Percentiles rank a stretch among this genome's conserved stretches.
Evolutionary conservation across 176 grass and related monocot genomes (phyloP).

Genomic region (Paspalum notatum): DNA sequence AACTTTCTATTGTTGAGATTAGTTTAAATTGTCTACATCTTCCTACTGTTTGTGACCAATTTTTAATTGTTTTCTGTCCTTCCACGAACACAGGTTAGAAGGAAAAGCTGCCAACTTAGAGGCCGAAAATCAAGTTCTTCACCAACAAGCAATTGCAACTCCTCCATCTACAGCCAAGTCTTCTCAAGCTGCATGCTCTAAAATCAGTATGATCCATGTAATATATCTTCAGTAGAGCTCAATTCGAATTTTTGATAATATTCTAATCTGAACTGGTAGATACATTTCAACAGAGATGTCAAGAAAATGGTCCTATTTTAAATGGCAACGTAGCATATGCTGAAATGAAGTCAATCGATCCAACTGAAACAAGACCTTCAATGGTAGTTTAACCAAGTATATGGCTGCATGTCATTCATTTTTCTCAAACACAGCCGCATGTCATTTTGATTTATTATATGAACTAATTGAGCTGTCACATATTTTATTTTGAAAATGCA

Average conservation of each 20-base stretch:
- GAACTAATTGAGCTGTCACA: slow-evolving; percentile 6
- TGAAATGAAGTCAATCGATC: slow-evolving; percentile 42
- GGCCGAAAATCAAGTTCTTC: slow-evolving; percentile 71
- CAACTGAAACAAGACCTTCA: slow-evolving; percentile 45
- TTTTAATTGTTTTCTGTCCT: slow-evolving; percentile 21
- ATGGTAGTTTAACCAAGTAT: slow-evolving; percentile 55
- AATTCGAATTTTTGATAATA: slow-evolving; percentile 38
- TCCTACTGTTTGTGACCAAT: not conserved
- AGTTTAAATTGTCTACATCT: slow-evolving; percentile 19
- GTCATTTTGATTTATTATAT: slow-evolving; percentile 23
- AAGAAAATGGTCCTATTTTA: slow-evolving; percentile 75
- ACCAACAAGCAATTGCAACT: slow-evolving; percentile 60
- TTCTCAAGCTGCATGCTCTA: slow-evolving; percentile 63
- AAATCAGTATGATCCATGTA: slow-evolving; percentile 69
- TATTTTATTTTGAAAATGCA: slow-evolving; percentile 36
- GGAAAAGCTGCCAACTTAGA: slow-evolving; percentile 62
- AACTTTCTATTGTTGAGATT: not conserved
- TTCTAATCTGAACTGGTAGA: slow-evolving; percentile 48
- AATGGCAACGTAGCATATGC: slow-evolving; percentile 64
- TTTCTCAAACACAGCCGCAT: slow-evolving; percentile 29
- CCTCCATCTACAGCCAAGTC: slow-evolving; percentile 64
- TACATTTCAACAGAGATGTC: slow-evolving; percentile 64
- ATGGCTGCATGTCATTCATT: slow-evolving; percentile 22
- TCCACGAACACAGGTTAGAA: slow-evolving; percentile 55
- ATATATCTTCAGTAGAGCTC: slow-evolving; percentile 47